phyloP scores from a whole-genome alignment of 2,329 filamentous ascomycete genomes.

The Trichoderma sp. region DNA sequence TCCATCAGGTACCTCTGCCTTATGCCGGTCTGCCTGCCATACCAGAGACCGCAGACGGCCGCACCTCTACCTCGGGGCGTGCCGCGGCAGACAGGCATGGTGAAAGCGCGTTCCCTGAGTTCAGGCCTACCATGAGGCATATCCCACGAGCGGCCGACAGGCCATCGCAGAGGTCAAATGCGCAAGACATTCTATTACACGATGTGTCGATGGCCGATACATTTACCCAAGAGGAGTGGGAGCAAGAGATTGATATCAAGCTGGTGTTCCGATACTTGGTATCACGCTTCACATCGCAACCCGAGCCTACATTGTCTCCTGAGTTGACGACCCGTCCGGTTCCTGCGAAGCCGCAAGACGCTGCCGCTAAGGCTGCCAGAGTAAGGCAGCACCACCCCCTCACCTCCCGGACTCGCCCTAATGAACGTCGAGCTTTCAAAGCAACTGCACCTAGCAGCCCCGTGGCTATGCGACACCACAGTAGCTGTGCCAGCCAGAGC shows the following conservation, averaged over 20 bases:
- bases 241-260: conserved; percentile 84
- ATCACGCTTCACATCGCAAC: conserved; percentile 64
- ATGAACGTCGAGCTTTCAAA: conserved; percentile 58
- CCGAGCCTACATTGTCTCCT: conserved; percentile 27
- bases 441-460: conserved; percentile 50
- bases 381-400: conserved; percentile 89
- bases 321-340: conserved; percentile 24
- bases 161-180: conserved; percentile 31
- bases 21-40: conserved; percentile 76
- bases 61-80: conserved; percentile 28
- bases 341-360: conserved; percentile 57
- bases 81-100: conserved; percentile 26
- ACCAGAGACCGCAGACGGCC: conserved; percentile 47
- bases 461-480: conserved; percentile 47
- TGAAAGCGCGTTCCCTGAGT: conserved; percentile 37
- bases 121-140: conserved; percentile 47
- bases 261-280: conserved; percentile 88
- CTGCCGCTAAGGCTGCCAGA: conserved; percentile 73
- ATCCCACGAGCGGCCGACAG: conserved; percentile 39
- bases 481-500: conserved; percentile 85
- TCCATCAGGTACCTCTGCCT: conserved; percentile 64
- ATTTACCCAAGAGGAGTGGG: conserved; percentile 82
- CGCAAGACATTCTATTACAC: conserved; percentile 25
- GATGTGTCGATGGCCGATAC: conserved; percentile 30
- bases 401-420: conserved; percentile 56